phyloP scores from a whole-genome alignment of 2,329 filamentous ascomycete genomes.

The Clathrospora elynae region DNA sequence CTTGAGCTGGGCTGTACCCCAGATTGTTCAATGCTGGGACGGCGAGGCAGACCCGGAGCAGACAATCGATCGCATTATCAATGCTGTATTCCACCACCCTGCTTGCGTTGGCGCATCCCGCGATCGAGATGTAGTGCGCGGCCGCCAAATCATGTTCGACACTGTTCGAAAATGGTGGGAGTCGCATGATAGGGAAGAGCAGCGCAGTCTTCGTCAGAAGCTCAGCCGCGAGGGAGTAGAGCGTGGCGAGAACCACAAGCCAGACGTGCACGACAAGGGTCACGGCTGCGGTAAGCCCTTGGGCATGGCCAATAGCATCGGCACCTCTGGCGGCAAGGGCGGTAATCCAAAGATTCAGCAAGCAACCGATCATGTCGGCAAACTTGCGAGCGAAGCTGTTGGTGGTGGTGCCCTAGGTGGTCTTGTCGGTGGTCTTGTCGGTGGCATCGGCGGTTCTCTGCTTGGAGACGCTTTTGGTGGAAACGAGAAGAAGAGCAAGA shows the following conservation, averaged over 20 bases:
- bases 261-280: slow-evolving; percentile 80
- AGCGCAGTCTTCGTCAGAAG: slow-evolving; percentile 72
- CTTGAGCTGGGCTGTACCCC: slow-evolving; percentile 84
- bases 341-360: slow-evolving; percentile 47
- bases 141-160: slow-evolving; percentile 77
- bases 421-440: slow-evolving; percentile 70
- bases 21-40: slow-evolving; percentile 87
- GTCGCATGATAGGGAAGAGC: slow-evolving; percentile 64
- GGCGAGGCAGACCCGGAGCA: slow-evolving; percentile 74
- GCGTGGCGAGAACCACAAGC: slow-evolving; percentile 81
- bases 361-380: slow-evolving; percentile 50
- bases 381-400: slow-evolving; percentile 63
- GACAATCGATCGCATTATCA: slow-evolving; percentile 75
- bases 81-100: slow-evolving; percentile 86
- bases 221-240: slow-evolving; percentile 79
- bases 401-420: slow-evolving; percentile 71
- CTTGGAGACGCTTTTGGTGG: slow-evolving; percentile 65
- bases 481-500: slow-evolving; percentile 60
- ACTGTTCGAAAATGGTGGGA: slow-evolving; percentile 84
- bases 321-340: slow-evolving; percentile 48
- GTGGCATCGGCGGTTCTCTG: slow-evolving; percentile 62
- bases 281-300: slow-evolving; percentile 84
- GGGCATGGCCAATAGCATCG: slow-evolving; percentile 69
- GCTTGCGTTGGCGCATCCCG: slow-evolving; percentile 72
- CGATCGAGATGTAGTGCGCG: slow-evolving; percentile 69